These are phyloP conservation scores for Durusdinium trenchii DNA, from an alignment of 73 alveolate genomes.

Conservation along the genomic window DNA sequence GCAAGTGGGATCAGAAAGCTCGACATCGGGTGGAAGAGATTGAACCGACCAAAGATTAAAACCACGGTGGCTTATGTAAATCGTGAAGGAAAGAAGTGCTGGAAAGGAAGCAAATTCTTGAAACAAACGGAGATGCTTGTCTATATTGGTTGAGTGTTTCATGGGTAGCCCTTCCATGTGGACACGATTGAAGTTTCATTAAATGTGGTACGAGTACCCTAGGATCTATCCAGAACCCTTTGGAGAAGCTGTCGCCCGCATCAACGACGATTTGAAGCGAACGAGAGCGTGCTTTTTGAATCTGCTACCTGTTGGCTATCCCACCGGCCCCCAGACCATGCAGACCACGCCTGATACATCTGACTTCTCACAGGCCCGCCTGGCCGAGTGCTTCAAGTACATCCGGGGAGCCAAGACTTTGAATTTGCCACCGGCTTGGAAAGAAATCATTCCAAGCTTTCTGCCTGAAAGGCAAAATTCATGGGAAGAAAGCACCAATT, in stretches of 20 bases:
- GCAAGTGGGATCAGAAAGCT: neutral
- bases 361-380: neutral
- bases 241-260: neutral
- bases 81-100: neutral
- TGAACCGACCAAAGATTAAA: neutral
- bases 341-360: neutral
- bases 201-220: neutral
- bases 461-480: neutral
- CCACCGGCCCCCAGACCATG: conserved; percentile 27
- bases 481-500: neutral
- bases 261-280: neutral
- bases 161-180: neutral
- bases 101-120: neutral
- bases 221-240: conserved; percentile 25
- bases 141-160: neutral
- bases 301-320: neutral
- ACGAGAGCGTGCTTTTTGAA: neutral
- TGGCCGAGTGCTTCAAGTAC: neutral
- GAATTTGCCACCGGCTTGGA: neutral
- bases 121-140: neutral
- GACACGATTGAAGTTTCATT: neutral
- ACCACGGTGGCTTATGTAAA: neutral
- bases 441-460: neutral
- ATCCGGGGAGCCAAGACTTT: neutral
- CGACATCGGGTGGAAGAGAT: neutral